phyloP scores from a whole-genome alignment of 208 protist genomes.

The Novymonas esmeraldas region DNA sequence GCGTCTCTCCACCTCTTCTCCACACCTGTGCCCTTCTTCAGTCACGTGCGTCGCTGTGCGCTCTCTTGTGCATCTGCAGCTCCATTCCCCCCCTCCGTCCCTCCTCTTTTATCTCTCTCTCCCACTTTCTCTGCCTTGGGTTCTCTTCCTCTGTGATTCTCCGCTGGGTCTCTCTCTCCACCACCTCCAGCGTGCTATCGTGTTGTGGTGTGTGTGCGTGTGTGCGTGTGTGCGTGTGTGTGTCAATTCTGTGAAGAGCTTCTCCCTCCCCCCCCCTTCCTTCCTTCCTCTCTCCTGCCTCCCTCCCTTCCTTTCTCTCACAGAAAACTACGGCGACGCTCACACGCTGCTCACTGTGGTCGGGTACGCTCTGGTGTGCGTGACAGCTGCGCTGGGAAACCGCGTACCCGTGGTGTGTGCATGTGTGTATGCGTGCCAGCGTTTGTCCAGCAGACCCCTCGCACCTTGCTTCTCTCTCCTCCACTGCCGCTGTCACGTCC shows the following conservation, averaged over 20 bases:
- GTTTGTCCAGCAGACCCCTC: too few species aligned
- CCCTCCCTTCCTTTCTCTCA: not conserved
- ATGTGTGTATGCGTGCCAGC: too few species aligned
- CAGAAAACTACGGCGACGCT: too few species aligned
- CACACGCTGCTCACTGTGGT: too few species aligned
- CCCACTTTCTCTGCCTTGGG: conserved; percentile 9
- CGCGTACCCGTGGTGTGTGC: too few species aligned
- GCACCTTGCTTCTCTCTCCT: too few species aligned
- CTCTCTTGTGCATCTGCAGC: not conserved
- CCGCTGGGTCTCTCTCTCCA: not conserved
- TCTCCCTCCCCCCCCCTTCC: not conserved
- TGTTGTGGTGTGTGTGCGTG: not conserved
- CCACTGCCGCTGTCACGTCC: too few species aligned
- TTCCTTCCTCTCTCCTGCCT: not conserved
- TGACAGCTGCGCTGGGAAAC: too few species aligned
- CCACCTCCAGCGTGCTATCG: not conserved
- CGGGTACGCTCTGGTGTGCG: too few species aligned
- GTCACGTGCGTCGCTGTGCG: too few species aligned
- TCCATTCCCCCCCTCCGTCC: not conserved
- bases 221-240: not conserved
- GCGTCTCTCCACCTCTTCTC: too few species aligned
- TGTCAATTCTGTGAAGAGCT: not conserved
- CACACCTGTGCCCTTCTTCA: too few species aligned
- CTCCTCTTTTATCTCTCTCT: conserved; percentile 17
- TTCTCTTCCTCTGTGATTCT: not conserved